Percentiles rank a stretch among this genome's conserved stretches.
Evolutionary conservation across 2,329 filamentous ascomycete species (phyloP).

Genomic region (Xylariaceae sp.): DNA sequence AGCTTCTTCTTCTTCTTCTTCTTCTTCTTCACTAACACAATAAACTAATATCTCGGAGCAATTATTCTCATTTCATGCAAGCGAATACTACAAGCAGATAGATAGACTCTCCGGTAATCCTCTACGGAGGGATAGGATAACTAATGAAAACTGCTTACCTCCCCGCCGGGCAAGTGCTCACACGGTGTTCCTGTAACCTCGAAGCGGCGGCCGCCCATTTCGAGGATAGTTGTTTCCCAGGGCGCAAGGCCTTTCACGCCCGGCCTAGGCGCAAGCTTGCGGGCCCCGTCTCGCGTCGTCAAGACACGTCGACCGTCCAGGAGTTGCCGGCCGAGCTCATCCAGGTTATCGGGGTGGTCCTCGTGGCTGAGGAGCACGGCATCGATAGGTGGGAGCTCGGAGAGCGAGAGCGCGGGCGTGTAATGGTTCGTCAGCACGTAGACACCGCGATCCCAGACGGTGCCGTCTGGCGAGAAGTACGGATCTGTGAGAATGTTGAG

Average conservation of each 20-base stretch:
- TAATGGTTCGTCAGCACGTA: slow-evolving; percentile 40
- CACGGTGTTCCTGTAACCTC: slow-evolving; percentile 51
- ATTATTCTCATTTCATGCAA: too few species aligned
- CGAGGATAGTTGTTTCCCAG: slow-evolving; percentile 45
- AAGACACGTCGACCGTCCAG: slow-evolving; percentile 53
- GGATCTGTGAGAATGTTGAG: slow-evolving; percentile 53
- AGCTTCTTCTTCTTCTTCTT: too few species aligned
- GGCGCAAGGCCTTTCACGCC: slow-evolving; percentile 47
- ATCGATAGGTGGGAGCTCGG: slow-evolving; percentile 52
- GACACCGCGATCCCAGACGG: slow-evolving; percentile 40
- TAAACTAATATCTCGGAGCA: too few species aligned
- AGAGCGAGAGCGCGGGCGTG: slow-evolving; percentile 44
- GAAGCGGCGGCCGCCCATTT: slow-evolving; percentile 43
- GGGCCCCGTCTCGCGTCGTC: slow-evolving; percentile 52
- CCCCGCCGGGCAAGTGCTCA: slow-evolving; percentile 50
- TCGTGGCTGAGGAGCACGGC: slow-evolving; percentile 57
- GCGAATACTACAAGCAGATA: too few species aligned
- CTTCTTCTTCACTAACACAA: too few species aligned
- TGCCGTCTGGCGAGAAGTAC: slow-evolving; percentile 50
- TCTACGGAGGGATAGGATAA: too few species aligned
- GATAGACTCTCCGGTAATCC: too few species aligned
- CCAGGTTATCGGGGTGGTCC: slow-evolving; percentile 57
- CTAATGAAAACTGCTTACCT: too few species aligned
- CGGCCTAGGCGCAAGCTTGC: slow-evolving; percentile 50
- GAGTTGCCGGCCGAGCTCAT: slow-evolving; percentile 50